phyloP scores from a whole-genome alignment of 805 yeast genomes.

The Jamesozyma piceae region DNA sequence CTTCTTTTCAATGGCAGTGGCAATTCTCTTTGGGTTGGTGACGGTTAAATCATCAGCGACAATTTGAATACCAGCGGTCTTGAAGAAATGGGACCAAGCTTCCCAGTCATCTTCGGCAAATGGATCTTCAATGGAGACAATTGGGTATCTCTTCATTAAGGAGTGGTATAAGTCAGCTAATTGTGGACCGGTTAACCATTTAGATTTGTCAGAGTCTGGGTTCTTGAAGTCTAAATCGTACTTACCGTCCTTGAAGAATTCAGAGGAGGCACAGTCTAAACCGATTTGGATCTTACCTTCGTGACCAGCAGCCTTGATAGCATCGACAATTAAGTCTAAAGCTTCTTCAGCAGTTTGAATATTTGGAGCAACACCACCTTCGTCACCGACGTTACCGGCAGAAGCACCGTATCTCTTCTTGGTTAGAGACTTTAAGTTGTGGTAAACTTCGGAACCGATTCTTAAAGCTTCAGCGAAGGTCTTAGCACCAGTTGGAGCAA shows the following conservation, averaged over 20 bases:
- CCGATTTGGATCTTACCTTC: constrained; percentile 87
- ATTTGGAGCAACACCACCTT: constrained; percentile 99
- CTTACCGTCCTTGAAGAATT: constrained; percentile 93
- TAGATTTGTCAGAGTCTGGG: constrained; percentile 81
- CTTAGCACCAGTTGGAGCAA: constrained; percentile 88
- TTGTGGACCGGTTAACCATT: constrained; percentile 85
- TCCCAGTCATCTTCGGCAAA: constrained; percentile 99
- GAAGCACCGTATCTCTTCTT: constrained; percentile 94
- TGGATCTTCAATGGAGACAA: constrained; percentile 97
- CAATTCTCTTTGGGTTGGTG: constrained; percentile 92
- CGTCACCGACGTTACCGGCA: constrained; percentile 99
- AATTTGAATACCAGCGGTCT: constrained; percentile 70
- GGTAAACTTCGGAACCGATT: constrained; percentile 97
- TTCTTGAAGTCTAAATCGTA: constrained; percentile 98
- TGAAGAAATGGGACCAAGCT: constrained; percentile 86
- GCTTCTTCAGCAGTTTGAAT: constrained; percentile 94
- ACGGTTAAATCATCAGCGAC: constrained; percentile 98
- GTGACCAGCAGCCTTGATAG: constrained; percentile 93
- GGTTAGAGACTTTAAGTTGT: constrained; percentile 84
- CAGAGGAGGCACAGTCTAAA: constrained; percentile 94
- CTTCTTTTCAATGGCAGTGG: constrained; percentile 94
- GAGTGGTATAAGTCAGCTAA: constrained; percentile 75
- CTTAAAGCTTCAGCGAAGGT: constrained; percentile 92
- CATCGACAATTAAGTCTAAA: constrained; percentile 79
- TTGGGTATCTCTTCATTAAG: constrained; percentile 86